phyloP scores from a whole-genome alignment of 1,139 yeast species.

The Geotrichum siamense region DNA sequence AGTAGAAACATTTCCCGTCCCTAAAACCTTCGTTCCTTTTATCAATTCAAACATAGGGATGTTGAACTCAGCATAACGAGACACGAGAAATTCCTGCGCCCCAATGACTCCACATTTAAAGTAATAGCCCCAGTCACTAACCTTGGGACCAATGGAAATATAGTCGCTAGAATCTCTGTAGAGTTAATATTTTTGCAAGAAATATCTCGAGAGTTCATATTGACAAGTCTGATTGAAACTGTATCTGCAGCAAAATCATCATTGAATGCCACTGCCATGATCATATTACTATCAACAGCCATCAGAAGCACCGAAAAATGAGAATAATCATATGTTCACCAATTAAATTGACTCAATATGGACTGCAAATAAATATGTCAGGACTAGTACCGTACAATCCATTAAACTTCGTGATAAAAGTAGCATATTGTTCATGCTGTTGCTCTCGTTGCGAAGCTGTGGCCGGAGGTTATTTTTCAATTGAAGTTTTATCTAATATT shows the following conservation, averaged over 20 bases:
- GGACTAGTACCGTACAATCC: slow-evolving; percentile 27
- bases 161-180: slow-evolving; percentile 38
- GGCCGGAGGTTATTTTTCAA: slow-evolving; percentile 14
- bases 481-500: slow-evolving; percentile 8
- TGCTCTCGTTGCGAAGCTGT: slow-evolving; percentile 5
- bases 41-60: slow-evolving; percentile 4
- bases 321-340: slow-evolving; percentile 75
- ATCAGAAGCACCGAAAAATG: slow-evolving; percentile 66
- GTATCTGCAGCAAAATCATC: slow-evolving; percentile 7
- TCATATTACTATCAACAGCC: slow-evolving; percentile 62
- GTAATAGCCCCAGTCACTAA: slow-evolving; percentile 58
- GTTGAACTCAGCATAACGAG: slow-evolving; percentile 14
- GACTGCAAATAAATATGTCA: slow-evolving; percentile 51
- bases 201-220: slow-evolving; percentile 39
- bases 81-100: slow-evolving; percentile 45
- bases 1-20: slow-evolving; percentile 63
- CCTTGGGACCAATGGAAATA: slow-evolving; percentile 44
- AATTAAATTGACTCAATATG: slow-evolving; percentile 68
- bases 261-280: slow-evolving; percentile 44
- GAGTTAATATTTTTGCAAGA: slow-evolving; percentile 38
- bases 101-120: slow-evolving; percentile 61
- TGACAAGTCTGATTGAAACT: slow-evolving; percentile 33
- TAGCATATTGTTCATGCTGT: slow-evolving; percentile 10
- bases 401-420: slow-evolving; percentile 3
- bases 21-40: slow-evolving; percentile 41